phyloP scores from a whole-genome alignment of 768 basidiomycete genomes.

The Agaricus bisporus region DNA sequence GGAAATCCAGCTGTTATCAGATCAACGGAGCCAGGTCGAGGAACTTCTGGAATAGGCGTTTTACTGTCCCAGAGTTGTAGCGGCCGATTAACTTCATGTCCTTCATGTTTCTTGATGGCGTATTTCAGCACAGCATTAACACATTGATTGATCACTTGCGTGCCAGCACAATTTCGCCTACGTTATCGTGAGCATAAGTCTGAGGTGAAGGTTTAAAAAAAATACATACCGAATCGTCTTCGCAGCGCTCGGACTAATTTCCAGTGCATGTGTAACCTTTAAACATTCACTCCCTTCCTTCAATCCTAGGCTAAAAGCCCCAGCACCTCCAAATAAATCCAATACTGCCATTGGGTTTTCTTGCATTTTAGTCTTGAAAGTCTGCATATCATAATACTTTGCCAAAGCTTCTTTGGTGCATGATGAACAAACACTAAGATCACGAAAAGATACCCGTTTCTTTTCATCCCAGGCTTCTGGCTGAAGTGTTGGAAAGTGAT shows the following conservation, averaged over 20 bases:
- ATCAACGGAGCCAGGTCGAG: slow-evolving; percentile 49
- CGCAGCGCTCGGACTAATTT: slow-evolving; percentile 73
- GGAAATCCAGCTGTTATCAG: slow-evolving; percentile 70
- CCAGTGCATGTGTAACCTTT: slow-evolving; percentile 58
- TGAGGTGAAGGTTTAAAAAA: not conserved
- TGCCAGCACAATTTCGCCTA: slow-evolving; percentile 48
- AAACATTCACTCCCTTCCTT: slow-evolving; percentile 46
- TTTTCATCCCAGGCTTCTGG: slow-evolving; percentile 32
- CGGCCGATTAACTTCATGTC: slow-evolving; percentile 33
- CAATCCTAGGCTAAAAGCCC: slow-evolving; percentile 60
- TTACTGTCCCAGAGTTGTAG: slow-evolving; percentile 33
- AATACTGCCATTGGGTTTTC: slow-evolving; percentile 25
- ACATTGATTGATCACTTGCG: slow-evolving; percentile 64
- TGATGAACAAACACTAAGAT: slow-evolving; percentile 38
- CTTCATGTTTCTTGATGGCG: slow-evolving; percentile 44
- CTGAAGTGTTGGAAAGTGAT: slow-evolving; percentile 37
- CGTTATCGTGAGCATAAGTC: slow-evolving; percentile 1
- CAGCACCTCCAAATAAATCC: slow-evolving; percentile 48
- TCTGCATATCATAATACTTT: slow-evolving; percentile 20
- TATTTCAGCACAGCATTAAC: slow-evolving; percentile 57
- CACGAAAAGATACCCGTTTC: slow-evolving; percentile 22
- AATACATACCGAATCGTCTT: slow-evolving; percentile 49
- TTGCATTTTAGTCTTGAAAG: slow-evolving; percentile 27
- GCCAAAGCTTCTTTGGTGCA: slow-evolving; percentile 34
- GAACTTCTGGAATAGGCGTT: slow-evolving; percentile 35